Conservation (phyloP, 345 rosid species). For the Rubroshorea leprosula region DNA sequence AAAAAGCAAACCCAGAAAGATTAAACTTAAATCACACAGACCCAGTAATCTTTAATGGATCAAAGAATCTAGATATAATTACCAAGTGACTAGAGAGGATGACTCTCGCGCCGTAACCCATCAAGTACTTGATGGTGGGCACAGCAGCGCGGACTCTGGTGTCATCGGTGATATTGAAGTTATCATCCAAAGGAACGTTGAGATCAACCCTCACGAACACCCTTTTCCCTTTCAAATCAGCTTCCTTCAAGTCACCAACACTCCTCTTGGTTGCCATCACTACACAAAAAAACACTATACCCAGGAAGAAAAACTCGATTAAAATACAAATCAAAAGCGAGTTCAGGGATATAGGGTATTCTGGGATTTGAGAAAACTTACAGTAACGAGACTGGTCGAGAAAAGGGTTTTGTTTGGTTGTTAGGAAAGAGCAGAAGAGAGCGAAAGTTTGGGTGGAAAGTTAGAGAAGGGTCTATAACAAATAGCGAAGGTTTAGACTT, state of each 20-base stretch:
- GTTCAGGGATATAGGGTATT: background rate
- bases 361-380: background rate
- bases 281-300: background rate
- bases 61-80: background rate
- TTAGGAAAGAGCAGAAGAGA: too few species aligned
- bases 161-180: constrained; percentile 45
- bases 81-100: constrained; percentile 49
- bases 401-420: too few species aligned
- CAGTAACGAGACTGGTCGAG: background rate
- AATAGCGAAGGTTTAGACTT: background rate
- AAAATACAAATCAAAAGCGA: background rate
- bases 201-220: constrained; percentile 63
- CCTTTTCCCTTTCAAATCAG: constrained; percentile 58
- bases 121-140: constrained; percentile 52
- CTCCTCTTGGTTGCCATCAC: constrained; percentile 49
- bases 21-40: background rate
- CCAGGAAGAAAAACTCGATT: background rate
- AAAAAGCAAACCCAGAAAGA: background rate
- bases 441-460: too few species aligned
- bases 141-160: constrained; percentile 50
- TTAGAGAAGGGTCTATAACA: too few species aligned
- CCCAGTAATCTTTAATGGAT: background rate
- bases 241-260: constrained; percentile 41
- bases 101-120: constrained; percentile 36
- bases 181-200: constrained; percentile 49